Evolutionary conservation across 1,139 yeast species (phyloP).

Genomic region (Kazachstania sp.): DNA sequence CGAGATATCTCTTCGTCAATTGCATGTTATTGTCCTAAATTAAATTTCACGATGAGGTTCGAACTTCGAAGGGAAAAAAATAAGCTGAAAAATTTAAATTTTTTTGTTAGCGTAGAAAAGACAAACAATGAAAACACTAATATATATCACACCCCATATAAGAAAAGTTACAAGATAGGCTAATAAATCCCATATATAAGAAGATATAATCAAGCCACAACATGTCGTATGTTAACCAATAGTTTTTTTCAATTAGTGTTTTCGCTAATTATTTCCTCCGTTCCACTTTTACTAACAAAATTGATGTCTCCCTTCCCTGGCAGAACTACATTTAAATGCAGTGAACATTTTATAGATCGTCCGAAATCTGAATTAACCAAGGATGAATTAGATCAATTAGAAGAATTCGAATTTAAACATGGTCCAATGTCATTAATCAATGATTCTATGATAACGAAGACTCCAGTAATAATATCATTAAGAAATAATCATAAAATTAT

Average conservation of each 20-base stretch:
- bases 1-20: too few species aligned
- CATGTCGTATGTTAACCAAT: not conserved
- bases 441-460: slow-evolving; percentile 63
- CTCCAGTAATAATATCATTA: slow-evolving; percentile 79
- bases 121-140: too few species aligned
- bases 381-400: slow-evolving; percentile 69
- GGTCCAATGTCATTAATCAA: slow-evolving; percentile 89
- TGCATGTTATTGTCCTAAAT: too few species aligned
- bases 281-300: not conserved
- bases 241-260: not conserved
- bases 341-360: slow-evolving; percentile 57
- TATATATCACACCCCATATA: too few species aligned
- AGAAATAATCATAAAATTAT: slow-evolving; percentile 88
- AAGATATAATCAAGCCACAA: not conserved
- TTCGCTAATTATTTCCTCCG: not conserved
- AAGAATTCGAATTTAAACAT: slow-evolving; percentile 81
- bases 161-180: too few species aligned
- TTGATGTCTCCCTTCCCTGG: not conserved
- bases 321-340: slow-evolving; percentile 17
- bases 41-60: too few species aligned
- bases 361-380: slow-evolving; percentile 76
- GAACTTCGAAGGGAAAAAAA: too few species aligned
- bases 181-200: too few species aligned
- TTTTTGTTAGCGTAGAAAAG: too few species aligned
- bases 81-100: too few species aligned